phyloP scores from a whole-genome alignment of 768 basidiomycete genomes.

The Auriscalpium orientale region DNA sequence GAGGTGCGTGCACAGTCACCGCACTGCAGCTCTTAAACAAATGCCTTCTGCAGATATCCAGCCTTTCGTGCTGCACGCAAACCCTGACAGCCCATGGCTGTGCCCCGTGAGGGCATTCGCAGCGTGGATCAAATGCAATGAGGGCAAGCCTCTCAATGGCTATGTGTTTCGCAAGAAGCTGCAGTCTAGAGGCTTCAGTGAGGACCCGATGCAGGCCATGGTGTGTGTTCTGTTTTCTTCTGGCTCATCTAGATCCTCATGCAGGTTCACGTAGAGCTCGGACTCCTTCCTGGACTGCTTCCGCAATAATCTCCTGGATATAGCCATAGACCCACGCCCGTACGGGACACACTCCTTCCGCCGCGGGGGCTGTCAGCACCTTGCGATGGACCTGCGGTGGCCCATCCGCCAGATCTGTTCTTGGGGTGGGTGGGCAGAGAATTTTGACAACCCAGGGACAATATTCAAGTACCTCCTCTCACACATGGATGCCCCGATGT shows the following conservation, averaged over 20 bases:
- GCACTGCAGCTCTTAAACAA: too few species aligned
- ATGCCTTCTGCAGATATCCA: constrained; percentile 5
- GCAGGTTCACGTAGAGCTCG: constrained; percentile 18
- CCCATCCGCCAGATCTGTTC: too few species aligned
- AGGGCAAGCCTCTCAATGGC: constrained; percentile 4
- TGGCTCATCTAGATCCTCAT: too few species aligned
- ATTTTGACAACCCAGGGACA: too few species aligned
- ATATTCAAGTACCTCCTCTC: constrained; percentile 37
- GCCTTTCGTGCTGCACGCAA: constrained; percentile 15
- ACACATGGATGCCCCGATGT: constrained; percentile 31
- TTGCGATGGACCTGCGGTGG: too few species aligned
- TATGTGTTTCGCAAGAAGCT: constrained; percentile 9
- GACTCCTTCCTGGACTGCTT: constrained; percentile 33
- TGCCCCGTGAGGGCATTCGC: constrained; percentile 10
- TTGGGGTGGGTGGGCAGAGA: too few species aligned
- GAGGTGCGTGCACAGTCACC: too few species aligned
- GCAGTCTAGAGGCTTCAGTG: background rate
- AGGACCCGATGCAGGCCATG: background rate
- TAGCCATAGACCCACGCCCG: constrained; percentile 27
- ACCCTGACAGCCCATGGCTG: constrained; percentile 10
- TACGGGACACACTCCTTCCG: too few species aligned
- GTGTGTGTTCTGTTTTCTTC: background rate
- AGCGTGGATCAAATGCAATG: constrained; percentile 16
- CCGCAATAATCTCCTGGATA: constrained; percentile 33
- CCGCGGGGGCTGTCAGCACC: too few species aligned